Percentiles rank a stretch among this genome's conserved stretches.
These are phyloP conservation scores for Eruca vesicaria DNA, from an alignment of 441 rosid genomes.

Conservation along the genomic window DNA sequence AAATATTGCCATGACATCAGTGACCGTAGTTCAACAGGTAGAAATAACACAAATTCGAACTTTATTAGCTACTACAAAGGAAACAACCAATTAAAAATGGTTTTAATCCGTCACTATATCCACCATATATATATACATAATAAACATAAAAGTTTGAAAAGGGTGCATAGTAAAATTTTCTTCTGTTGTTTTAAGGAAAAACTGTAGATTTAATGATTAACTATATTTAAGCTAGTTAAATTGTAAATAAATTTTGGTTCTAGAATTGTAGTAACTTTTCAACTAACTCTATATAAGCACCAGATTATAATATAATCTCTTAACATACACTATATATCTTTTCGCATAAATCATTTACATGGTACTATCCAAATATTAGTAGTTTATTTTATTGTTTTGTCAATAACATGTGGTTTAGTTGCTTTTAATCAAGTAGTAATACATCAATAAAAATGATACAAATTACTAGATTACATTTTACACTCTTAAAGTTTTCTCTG, in stretches of 20 bases:
- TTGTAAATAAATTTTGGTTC: not conserved
- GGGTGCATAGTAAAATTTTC: not conserved
- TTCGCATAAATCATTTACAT: not conserved
- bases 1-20: constrained; percentile 6
- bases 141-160: too few species aligned
- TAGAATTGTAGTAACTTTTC: not conserved
- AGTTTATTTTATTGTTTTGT: not conserved
- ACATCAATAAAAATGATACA: not conserved
- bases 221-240: not conserved
- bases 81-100: not conserved
- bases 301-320: not conserved
- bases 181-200: not conserved
- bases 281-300: not conserved
- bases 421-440: not conserved
- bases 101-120: not conserved
- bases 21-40: not conserved
- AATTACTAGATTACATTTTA: not conserved
- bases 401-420: not conserved
- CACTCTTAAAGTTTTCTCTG: too few species aligned
- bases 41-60: not conserved
- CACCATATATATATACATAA: too few species aligned
- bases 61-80: not conserved
- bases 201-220: too few species aligned
- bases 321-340: not conserved
- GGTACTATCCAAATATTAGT: not conserved